Base-by-base conservation (phyloP, 2,329 filamentous ascomycete species). In the Myrmaecium sp. region DNA sequence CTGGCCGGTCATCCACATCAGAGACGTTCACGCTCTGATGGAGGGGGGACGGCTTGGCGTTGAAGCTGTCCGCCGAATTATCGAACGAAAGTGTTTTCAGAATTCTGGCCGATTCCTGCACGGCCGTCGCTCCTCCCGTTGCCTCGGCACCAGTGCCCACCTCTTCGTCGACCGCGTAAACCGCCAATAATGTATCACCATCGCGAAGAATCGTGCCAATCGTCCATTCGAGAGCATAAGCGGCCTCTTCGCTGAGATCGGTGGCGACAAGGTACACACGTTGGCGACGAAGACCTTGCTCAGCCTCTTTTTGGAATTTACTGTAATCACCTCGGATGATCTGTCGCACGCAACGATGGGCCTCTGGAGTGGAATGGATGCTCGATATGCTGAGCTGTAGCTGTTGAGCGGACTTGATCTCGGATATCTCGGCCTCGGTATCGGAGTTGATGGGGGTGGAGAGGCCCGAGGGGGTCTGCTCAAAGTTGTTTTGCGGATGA, bases 181-280 rank as follows among this genome's bases (percentile, higher is more conserved):
- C 81, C 3, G 82, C 83, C 34, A 94, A 73, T 18, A 98, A 63
- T 0, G 86, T 95, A 47, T 98, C 89, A 5, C 89, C 89, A 40
- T 95, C 84, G 25, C 89, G 70, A 16, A 98, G 62, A 5, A 95
- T 83, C 0, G 86, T 95, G 5, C 89, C 89, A 30, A 98, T 84
- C 0, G 86, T 89, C 89, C 89, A 98, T 50, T 98, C 89, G 17
- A 98, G 62, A 2, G 89, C 89, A 49, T 95, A 91, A 5, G 81
- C 80, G 4, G 86, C 84, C 55, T 98, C 89, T 19, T 89, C 80
- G 39, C 84, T 94, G 3, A 95, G 58, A 51, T 98, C 89, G 0
- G 82, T 94, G 3, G 89, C 86, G n/a, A 94, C 83, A 10, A 98
- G 59, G 46, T 95, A 98, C 42, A 89, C 91, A 28, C 89, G 69